Evolutionary conservation across 352 stramenopile species (phyloP).

Genomic region (Globisporangium apiculatum): DNA sequence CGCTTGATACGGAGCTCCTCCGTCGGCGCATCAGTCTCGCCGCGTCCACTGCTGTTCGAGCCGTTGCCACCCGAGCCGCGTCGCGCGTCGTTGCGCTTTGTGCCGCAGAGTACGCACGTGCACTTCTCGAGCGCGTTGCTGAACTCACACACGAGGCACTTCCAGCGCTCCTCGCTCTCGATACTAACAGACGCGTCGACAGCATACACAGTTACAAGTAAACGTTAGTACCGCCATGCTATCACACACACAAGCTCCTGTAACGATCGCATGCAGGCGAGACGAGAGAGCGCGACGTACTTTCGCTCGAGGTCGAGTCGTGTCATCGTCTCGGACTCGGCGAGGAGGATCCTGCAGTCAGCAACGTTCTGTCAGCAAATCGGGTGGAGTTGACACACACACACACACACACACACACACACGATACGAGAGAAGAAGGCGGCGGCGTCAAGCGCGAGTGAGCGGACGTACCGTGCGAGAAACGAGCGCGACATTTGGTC

Average conservation of each 20-base stretch:
- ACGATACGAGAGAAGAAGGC: not conserved
- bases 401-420: not conserved
- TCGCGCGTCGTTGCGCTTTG: constrained; percentile 39
- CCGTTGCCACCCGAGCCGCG: constrained; percentile 13
- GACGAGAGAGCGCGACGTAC: constrained; percentile 16
- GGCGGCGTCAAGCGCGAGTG: not conserved
- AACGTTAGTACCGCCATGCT: no score
- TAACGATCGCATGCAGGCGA: no score
- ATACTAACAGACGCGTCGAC: constrained; percentile 11
- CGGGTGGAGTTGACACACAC: no score
- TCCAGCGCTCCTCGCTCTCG: constrained; percentile 61
- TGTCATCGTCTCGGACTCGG: constrained; percentile 55
- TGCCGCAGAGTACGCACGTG: constrained; percentile 65
- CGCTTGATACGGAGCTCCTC: constrained; percentile 17
- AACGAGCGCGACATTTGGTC: constrained; percentile 34
- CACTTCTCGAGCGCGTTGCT: constrained; percentile 58
- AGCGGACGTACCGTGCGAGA: constrained; percentile 26
- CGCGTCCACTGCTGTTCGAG: constrained; percentile 9
- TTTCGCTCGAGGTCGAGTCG: constrained; percentile 69
- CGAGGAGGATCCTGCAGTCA: constrained; percentile 31
- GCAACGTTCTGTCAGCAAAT: not conserved
- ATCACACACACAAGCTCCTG: no score
- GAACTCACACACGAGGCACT: constrained; percentile 73
- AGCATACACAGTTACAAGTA: no score
- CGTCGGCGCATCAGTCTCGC: not conserved